Evolutionary conservation across 345 rosid genomes (phyloP).

Genomic region (Syzygium aromaticum): DNA sequence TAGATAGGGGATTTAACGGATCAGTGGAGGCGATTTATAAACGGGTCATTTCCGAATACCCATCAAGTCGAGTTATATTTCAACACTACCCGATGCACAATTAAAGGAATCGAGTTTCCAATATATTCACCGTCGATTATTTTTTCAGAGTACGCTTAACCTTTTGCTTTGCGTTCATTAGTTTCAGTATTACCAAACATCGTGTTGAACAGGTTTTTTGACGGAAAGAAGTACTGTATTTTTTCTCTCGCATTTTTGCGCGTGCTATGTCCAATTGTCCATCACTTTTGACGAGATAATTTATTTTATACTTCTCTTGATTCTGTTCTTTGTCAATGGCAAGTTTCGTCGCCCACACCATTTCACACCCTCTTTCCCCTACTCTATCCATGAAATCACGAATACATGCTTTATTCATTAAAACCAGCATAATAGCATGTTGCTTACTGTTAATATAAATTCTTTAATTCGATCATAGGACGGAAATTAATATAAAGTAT

Average conservation of each 20-base stretch:
- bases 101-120: neutral
- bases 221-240: neutral
- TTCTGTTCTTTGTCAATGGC: neutral
- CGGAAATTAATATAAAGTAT: neutral
- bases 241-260: neutral
- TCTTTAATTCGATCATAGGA: neutral
- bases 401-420: neutral
- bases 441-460: neutral
- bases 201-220: neutral
- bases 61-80: neutral
- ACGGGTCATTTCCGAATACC: fast-evolving
- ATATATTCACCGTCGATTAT: neutral
- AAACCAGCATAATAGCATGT: neutral
- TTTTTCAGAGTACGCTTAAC: neutral
- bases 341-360: neutral
- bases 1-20: neutral
- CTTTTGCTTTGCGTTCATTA: neutral
- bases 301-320: neutral
- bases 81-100: neutral
- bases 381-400: neutral
- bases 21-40: neutral
- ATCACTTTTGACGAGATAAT: neutral
- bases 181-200: neutral
- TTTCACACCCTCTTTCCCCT: neutral
- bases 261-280: neutral